Evolutionary conservation across 768 basidiomycete species (phyloP).

Genomic region (Botryobasidium botryosum): DNA sequence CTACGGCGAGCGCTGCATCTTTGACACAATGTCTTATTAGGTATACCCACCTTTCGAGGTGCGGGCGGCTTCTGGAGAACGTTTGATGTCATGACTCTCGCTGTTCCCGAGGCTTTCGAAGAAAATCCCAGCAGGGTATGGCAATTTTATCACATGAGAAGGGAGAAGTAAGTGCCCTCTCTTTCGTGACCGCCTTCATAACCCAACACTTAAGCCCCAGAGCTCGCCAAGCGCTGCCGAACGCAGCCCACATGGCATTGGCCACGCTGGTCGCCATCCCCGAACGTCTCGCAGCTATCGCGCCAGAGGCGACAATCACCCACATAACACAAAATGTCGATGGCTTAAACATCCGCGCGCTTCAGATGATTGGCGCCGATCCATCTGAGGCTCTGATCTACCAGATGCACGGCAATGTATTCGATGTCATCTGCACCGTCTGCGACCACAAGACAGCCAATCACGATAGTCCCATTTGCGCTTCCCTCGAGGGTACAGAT

Average conservation of each 20-base stretch:
- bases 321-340: constrained; percentile 15
- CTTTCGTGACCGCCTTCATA: constrained; percentile 4
- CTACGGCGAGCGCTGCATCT: no score
- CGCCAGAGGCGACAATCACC: constrained; percentile 16
- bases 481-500: constrained; percentile 31
- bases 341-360: constrained; percentile 9
- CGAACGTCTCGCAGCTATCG: no score
- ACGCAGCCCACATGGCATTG: constrained; percentile 38
- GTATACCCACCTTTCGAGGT: no score
- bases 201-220: constrained; percentile 18
- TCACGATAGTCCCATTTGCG: constrained; percentile 28
- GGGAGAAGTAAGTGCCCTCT: constrained; percentile 25
- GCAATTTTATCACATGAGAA: constrained; percentile 49
- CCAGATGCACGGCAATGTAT: constrained; percentile 48
- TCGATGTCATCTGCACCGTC: constrained; percentile 34
- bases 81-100: no score
- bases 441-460: constrained; percentile 30
- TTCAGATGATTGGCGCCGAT: background rate
- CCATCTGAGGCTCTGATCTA: constrained; percentile 3
- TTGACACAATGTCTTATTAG: no score
- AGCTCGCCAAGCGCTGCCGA: constrained; percentile 32
- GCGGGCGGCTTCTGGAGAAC: no score
- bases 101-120: constrained; percentile 36
- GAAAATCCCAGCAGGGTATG: constrained; percentile 34
- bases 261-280: constrained; percentile 26